Base-by-base conservation (phyloP, 768 basidiomycete genomes). In the Kwoniella dendrophila region DNA sequence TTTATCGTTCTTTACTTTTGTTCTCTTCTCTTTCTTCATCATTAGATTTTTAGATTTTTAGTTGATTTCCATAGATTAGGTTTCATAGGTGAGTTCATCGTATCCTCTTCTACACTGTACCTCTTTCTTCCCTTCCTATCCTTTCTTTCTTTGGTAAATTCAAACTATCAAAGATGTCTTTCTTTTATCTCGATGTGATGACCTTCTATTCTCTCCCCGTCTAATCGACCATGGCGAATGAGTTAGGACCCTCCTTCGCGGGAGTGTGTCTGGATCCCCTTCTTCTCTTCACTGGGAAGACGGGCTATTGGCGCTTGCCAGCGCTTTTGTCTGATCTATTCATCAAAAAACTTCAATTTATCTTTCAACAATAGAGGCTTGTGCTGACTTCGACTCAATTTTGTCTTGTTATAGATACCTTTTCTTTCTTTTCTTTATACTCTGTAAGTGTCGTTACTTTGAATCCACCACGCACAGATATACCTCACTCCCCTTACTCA, bases 121-220 rank as follows among this genome's bases (percentile, higher is more conserved):
- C 45, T 44, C n/a, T 33, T 6, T 48, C 6, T 38, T 32, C 33
- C 40, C 30, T 26, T 18, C 38, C 27, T 59, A 45, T 51, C 38
- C 43, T 8, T 49, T 59, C 12, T 24, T 43, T 53, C 58, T 34
- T 24, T n/a, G n/a, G n/a, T n/a, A n/a, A n/a, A n/a, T n/a, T n/a
- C n/a, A n/a, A n/a, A n/a, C 59, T 38, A 33, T 16, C 47, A 51
- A 44, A 8, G n/a, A 26, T 8, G 20, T 33, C 48, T 29, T 58
- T 41, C 22, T 49, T 41, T 43, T 48, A 40, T 33, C 58, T 62
- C 70, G 66, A 71, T 45, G 63, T 69, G 77, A 78, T 78, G 77
- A 78, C 76, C 77, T 75, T 77, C 76, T 51, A 74, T 70, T 77
- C 77, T 78, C 77, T 78, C 77, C 77, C 77, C 77, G 77, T 78